These are phyloP conservation scores for Lentinula sp. DNA, from an alignment of 768 basidiomycete species.

Conservation along the genomic window DNA sequence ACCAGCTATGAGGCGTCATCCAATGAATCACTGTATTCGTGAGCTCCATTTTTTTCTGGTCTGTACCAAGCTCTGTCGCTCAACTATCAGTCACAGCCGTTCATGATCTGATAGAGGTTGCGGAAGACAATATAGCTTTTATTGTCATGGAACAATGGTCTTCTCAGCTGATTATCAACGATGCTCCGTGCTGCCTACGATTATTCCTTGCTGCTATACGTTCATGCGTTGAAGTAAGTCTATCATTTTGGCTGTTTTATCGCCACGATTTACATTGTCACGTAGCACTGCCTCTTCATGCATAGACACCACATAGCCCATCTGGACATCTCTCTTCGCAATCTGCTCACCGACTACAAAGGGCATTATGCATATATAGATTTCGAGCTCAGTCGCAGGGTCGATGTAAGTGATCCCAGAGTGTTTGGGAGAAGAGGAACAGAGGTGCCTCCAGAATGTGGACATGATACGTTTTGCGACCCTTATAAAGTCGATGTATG, in stretches of 20 bases:
- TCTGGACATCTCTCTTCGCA: slow-evolving; percentile 65
- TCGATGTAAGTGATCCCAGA: slow-evolving; percentile 30
- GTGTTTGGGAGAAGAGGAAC: slow-evolving; percentile 47
- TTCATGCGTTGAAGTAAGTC: slow-evolving; percentile 62
- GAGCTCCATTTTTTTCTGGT: slow-evolving; percentile 20
- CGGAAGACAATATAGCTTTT: slow-evolving; percentile 48
- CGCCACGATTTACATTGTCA: background rate
- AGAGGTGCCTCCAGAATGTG: slow-evolving; percentile 68
- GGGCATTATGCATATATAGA: slow-evolving; percentile 71
- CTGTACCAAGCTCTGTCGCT: background rate
- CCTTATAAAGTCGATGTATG: slow-evolving; percentile 74
- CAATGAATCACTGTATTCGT: slow-evolving; percentile 79
- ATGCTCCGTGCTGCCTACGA: slow-evolving; percentile 42
- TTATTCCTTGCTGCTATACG: slow-evolving; percentile 51
- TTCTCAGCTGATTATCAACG: slow-evolving; percentile 46
- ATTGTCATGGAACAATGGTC: slow-evolving; percentile 84
- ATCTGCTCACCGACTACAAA: slow-evolving; percentile 59
- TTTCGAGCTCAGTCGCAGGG: slow-evolving; percentile 59
- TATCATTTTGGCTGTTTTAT: background rate
- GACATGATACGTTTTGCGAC: slow-evolving; percentile 39
- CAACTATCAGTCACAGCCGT: slow-evolving; percentile 40
- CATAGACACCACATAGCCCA: slow-evolving; percentile 61
- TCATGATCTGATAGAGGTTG: slow-evolving; percentile 52
- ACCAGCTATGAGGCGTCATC: slow-evolving; percentile 44
- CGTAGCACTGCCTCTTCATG: slow-evolving; percentile 65